Base-by-base conservation (phyloP, 257 asterid species). In the Nicotiana attenuata region DNA sequence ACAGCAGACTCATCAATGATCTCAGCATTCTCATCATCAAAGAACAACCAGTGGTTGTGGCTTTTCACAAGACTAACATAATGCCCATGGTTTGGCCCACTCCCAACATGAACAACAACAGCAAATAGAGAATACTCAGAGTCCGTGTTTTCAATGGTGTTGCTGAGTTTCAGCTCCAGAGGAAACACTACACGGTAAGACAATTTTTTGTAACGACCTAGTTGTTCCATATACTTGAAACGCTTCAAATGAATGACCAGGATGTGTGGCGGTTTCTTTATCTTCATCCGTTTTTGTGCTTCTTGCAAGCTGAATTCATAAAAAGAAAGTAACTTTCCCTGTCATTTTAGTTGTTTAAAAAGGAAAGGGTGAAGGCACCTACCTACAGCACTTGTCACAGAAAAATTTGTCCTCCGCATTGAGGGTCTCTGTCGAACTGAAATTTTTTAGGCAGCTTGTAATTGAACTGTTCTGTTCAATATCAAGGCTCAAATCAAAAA, bases 391-490 rank as follows among this genome's bases (percentile, higher is more conserved):
- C 83, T 93, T 92, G 84, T 93, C 98, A 60, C 98, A 93, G 80
- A 93, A 93, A 76, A 94, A 94, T 82, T 94, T 94, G 90, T 94
- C 98, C 84, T 94, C 96, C 0, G 93, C 98, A 88, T 91, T 92
- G 78, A 94, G 85, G 82, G 97, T 94, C 88, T 94, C 98, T 0
- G 98, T 94, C 53, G 98, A 94, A 86, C 98, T 93, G 83, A 94
- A 94, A 80, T 94, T 94, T 88, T 93, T 93, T 83, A 94, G 90
- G 93, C 97, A 94, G 91, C 98, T 93, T n/a, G 97, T 94, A 76
- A 94, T 94, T 76, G 98, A 94, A 87, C 97, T 94, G 89, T 94
- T 94, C 81, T 92, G 98, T 86, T 94, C 98, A 78, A 94, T 93
- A 86, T 94, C 98, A 69, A 93, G 93, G 91, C 97, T 94, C 84